Evolutionary conservation across 2,329 filamentous ascomycete genomes (phyloP), one percentile per base, ranked within the genome.

Genomic region (Sporothrix variecibatus): DNA sequence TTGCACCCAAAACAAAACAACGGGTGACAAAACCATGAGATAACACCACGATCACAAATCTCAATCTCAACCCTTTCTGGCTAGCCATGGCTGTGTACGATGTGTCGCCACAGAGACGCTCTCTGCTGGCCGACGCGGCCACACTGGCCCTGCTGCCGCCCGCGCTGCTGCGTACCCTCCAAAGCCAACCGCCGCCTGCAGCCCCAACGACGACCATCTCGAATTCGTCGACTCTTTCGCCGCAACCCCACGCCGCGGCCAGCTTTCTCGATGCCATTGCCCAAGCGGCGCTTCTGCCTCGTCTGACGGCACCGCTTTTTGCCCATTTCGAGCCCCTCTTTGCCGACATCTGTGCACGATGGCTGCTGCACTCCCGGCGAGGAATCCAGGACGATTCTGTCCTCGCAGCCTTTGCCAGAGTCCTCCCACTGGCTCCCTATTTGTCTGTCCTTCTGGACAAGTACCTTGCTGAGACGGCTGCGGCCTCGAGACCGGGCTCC

Each of bases 351-450:
- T 94, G 92, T 82, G 92, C 94, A 76, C 87, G 92, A 85, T 97
- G 94, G 94, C 85, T 92, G 62, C 85, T 86, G 79, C 81, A 84
- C 80, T 78, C 84, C 38, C 81, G 82, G 38, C 82, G 80, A 58
- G 79, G 82, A 76, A 78, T 76, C 72, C 81, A 78, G 77, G 82
- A 82, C 78, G 82, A 81, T 78, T 82, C 78, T 73, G 82, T 92
- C 71, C 87, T 95, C 76, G 87, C 91, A 73, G 92, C 93, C 43
- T 93, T 97, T 83, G 92, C 93, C 75, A 89, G 93, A 79, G 87
- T 97, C 76, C 82, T 98, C 78, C 93, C 94, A 23, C 91, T 96
- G 85, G 93, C 93, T 77, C 93, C 94, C 70, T 90, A 95, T 80
- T 86, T 98, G 60, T 90, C 91, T 72, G 88, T 90, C 75, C 93